phyloP scores from a whole-genome alignment of 495 filamentous ascomycete species.

The Penicillium paxilli region DNA sequence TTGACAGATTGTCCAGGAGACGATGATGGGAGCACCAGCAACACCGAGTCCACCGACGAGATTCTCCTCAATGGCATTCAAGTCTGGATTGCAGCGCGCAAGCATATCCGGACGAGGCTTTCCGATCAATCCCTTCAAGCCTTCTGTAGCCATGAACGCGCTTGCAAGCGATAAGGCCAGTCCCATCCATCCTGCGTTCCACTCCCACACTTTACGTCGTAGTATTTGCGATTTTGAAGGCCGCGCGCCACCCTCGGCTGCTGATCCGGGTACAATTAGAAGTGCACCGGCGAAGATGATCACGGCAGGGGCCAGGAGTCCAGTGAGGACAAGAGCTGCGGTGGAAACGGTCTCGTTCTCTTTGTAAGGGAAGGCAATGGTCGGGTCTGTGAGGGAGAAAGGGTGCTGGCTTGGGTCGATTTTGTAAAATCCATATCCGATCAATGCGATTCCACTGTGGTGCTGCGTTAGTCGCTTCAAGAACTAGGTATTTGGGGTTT shows the following conservation, averaged over 20 bases:
- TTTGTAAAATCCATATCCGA: conserved; percentile 45
- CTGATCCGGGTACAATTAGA: conserved; percentile 49
- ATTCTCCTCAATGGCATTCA: conserved; percentile 39
- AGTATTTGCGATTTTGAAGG: conserved; percentile 30
- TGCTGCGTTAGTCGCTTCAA: neutral
- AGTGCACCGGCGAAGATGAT: conserved; percentile 50
- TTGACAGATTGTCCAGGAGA: conserved; percentile 55
- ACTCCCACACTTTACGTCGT: conserved; percentile 53
- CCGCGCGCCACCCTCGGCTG: conserved; percentile 13
- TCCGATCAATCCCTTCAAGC: conserved; percentile 63
- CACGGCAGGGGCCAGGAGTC: conserved; percentile 53
- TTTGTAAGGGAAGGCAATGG: conserved; percentile 58
- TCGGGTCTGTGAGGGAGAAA: conserved; percentile 53
- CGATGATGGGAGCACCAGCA: conserved; percentile 45
- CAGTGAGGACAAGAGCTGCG: conserved; percentile 46
- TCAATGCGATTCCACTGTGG: conserved; percentile 43
- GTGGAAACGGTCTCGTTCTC: conserved; percentile 56
- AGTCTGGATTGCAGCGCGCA: conserved; percentile 58
- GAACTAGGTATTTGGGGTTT: neutral
- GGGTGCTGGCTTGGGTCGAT: conserved; percentile 42
- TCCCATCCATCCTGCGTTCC: conserved; percentile 65
- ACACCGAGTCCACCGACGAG: conserved; percentile 55
- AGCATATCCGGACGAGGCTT: conserved; percentile 67
- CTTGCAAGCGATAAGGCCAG: conserved; percentile 56
- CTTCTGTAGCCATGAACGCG: conserved; percentile 59